Conservation (phyloP, 495 filamentous ascomycete species). For the Talaromyces wortmannii region DNA sequence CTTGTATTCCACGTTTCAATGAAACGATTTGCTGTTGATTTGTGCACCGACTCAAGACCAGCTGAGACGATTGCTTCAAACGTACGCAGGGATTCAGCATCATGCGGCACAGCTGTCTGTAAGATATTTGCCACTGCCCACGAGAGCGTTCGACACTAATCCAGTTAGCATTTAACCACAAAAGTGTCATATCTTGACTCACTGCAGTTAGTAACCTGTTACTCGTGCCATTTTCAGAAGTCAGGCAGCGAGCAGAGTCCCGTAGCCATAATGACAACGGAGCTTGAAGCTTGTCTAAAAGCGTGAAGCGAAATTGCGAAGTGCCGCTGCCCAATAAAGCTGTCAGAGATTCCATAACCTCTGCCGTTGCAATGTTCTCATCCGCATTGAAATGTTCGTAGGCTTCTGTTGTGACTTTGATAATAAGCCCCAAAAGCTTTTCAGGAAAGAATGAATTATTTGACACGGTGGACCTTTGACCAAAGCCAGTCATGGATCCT, state of each 20-base stretch:
- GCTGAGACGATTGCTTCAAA: conserved; percentile 49
- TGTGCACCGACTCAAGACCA: conserved; percentile 49
- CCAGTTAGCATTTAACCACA: neutral
- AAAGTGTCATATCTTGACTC: conserved; percentile 9
- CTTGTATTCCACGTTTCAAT: conserved; percentile 54
- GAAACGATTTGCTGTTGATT: conserved; percentile 41
- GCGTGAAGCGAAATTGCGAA: conserved; percentile 18
- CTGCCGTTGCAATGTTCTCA: conserved; percentile 15
- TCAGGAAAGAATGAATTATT: conserved; percentile 14
- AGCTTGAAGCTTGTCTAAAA: conserved; percentile 25
- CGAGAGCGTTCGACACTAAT: conserved; percentile 28
- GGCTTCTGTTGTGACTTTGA: conserved; percentile 18
- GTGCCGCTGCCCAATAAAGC: conserved; percentile 30
- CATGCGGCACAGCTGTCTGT: conserved; percentile 22
- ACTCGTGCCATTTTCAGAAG: conserved; percentile 19
- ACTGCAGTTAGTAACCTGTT: conserved; percentile 33
- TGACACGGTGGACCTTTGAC: neutral
- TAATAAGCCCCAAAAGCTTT: conserved; percentile 18
- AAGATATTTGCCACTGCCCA: conserved; percentile 28
- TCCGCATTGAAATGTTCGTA: conserved; percentile 22
- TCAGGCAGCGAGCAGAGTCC: conserved; percentile 22
- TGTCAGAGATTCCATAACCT: conserved; percentile 32
- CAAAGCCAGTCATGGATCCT: neutral
- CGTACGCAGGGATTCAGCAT: conserved; percentile 32
- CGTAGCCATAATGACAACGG: conserved; percentile 25